Evolutionary conservation across 208 protist species (phyloP), one percentile per base, ranked within the genome.

Genomic region (Trichomonas gallinae): DNA sequence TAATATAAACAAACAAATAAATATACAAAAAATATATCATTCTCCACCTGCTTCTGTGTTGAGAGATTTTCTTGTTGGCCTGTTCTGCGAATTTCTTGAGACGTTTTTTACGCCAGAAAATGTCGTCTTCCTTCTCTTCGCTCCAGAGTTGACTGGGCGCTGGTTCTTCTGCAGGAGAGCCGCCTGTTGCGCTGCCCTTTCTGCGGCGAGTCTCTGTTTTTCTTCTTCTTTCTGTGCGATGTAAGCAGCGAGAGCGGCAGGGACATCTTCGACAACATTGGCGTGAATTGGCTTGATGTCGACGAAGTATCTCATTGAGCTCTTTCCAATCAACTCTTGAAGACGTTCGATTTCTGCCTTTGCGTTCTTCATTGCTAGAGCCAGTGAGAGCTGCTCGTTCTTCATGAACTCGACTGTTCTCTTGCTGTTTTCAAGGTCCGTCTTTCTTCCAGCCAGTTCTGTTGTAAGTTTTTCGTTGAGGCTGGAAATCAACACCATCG

Each of bases 231-330:
- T 93, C 44, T 93, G 40, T 38, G 42, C 44, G 6, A 93, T 34
- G n/a, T 93, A 93, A 15, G 13, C 26, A 36, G 11, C 31, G 21
- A 93, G 44, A 38, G 87, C 87, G 36, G 15, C 44, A n/a, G 87
- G 87, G 15, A 51, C 87, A 51, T 93, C 21, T 40, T 93, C 44
- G 1, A 93, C 87, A 6, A 51, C 87, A 93, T 93, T 48, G 2
- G 13, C n/a, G 4, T 93, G 87, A 6, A 93, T 93, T 38, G 87
- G 87, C 44, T 51, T 93, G 13, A 93, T 93, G 31, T 93, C 87
- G 6, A 93, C 40, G 87, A 93, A 93, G n/a, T 93, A 93, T 93
- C 87, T 51, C 40, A 93, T 93, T 93, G 87, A 51, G 15, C 40
- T 34, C 31, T 93, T 93, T 38, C 87, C 87, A 17, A 93, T 51